Evolutionary conservation across 768 basidiomycete species (phyloP), one percentile per base, ranked within the genome.

Genomic region (Mycena albidolilacea): DNA sequence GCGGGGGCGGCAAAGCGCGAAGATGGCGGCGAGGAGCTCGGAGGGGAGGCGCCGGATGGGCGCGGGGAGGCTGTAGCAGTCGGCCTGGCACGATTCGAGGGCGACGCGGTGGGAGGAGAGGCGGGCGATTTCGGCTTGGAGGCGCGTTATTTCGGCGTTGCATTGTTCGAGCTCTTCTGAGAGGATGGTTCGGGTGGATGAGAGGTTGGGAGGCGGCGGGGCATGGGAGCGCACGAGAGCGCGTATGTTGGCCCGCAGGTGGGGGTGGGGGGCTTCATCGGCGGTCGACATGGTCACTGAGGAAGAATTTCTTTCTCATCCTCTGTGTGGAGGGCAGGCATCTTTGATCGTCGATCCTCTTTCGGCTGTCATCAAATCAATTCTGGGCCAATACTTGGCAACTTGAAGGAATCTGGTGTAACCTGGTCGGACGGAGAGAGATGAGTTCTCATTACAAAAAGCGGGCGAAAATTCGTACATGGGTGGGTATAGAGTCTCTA

Each of bases 11-110:
- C 61, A 39, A 7, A 59, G 4, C 39, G 12, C 6, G 10, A 57
- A 64, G 6, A 69, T 64, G 19, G 35, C 15, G 17, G 46, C n/a
- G 23, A 58, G 57, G 38, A 69, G 10, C 39, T 69, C 67, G 63
- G 61, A 55, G 1, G 68, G 68, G 7, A 70, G 52, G 6, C 61
- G 61, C 12, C 61, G 60, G 11, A 63, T 21, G 4, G 61, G 61
- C 3, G 69, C 23, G 8, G 63, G 41, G 5, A 63, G n/a, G 38
- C 50, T 30, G 21, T n/a, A 4, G 19, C 21, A 23, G 12, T 41
- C 61, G 35, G n/a, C 41, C 30, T 44, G 38, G 35, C 55, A n/a
- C 5, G 23, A 23, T 21, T 54, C 9, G 7, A 70, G 41, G 5
- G 43, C 37, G 10, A 12, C 37, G 7, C 23, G 48, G n/a, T 52